Percentiles rank a stretch among this genome's conserved stretches.
These are phyloP conservation scores for Lecanicillium sp. DNA, from an alignment of 2,329 filamentous ascomycete genomes.

Conservation along the genomic window DNA sequence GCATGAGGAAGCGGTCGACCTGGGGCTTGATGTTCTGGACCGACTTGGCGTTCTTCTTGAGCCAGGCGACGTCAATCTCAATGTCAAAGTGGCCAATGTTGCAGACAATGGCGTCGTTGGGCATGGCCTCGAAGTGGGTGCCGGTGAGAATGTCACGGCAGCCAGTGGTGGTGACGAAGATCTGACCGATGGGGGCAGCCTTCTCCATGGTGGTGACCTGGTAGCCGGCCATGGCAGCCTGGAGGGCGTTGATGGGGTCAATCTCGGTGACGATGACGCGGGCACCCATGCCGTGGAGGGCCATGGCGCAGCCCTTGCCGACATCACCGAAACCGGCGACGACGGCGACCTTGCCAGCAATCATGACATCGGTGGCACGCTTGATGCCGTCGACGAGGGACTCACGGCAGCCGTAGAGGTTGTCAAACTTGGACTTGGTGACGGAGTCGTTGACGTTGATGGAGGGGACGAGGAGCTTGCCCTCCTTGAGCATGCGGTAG, in stretches of 20 bases:
- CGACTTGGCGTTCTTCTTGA: constrained; percentile 91
- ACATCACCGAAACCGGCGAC: constrained; percentile 98
- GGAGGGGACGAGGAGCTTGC: constrained; percentile 81
- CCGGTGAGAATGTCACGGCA: constrained; percentile 96
- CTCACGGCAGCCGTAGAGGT: constrained; percentile 98
- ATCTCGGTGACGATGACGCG: constrained; percentile 95
- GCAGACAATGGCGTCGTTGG: constrained; percentile 97
- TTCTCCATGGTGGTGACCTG: constrained; percentile 98
- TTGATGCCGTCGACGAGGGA: constrained; percentile 99
- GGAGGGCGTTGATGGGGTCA: constrained; percentile 98
- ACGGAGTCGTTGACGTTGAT: constrained; percentile 99
- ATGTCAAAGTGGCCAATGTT: constrained; percentile 99
- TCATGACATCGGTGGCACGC: constrained; percentile 99
- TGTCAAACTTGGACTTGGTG: constrained; percentile 99
- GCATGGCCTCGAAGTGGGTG: constrained; percentile 90
- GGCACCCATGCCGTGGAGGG: constrained; percentile 94
- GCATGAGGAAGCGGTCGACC: constrained; percentile 96
- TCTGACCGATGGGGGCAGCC: constrained; percentile 80
- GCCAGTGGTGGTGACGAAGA: constrained; percentile 98
- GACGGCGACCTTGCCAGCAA: constrained; percentile 96
- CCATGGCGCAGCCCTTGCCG: constrained; percentile 96
- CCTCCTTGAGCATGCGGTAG: constrained; percentile 94
- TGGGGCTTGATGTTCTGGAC: constrained; percentile 99
- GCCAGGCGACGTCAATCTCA: constrained; percentile 99
- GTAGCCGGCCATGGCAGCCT: constrained; percentile 95